phyloP scores from a whole-genome alignment of 2,329 filamentous ascomycete genomes.

The Gremmenia infestans region DNA sequence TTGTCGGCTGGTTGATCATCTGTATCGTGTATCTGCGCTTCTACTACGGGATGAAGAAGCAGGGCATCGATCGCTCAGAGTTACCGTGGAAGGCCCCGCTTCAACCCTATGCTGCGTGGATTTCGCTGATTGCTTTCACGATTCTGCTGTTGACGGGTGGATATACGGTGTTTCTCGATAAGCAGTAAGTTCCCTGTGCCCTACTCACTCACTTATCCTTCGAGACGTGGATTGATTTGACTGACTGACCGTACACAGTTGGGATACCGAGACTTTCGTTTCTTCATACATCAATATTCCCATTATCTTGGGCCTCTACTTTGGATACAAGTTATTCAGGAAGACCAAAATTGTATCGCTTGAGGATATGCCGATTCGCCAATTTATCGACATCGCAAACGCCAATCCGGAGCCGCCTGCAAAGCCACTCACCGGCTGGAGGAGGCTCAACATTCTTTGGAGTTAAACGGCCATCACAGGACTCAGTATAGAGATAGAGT shows the following conservation, averaged over 20 bases:
- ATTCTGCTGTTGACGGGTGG: constrained; percentile 57
- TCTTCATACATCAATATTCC: constrained; percentile 62
- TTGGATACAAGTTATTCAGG: constrained; percentile 50
- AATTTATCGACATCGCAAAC: constrained; percentile 35
- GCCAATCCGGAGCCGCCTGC: constrained; percentile 22
- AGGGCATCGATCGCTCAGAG: constrained; percentile 45
- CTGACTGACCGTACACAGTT: constrained; percentile 34
- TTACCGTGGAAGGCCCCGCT: constrained; percentile 52
- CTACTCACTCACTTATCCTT: neutral
- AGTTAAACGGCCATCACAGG: constrained; percentile 2
- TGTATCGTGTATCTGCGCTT: constrained; percentile 55
- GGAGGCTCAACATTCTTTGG: constrained; percentile 26
- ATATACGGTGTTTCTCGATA: constrained; percentile 57
- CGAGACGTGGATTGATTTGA: neutral
- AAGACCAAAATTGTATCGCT: constrained; percentile 39
- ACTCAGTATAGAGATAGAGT: too few relatives aligned
- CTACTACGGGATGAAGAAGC: constrained; percentile 48
- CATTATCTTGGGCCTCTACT: constrained; percentile 48
- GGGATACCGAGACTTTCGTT: constrained; percentile 52
- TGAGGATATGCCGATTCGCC: constrained; percentile 33
- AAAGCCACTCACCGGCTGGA: constrained; percentile 15
- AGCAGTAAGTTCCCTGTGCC: constrained; percentile 31
- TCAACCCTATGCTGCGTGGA: constrained; percentile 54
- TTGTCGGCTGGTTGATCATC: constrained; percentile 60
- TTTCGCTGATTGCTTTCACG: constrained; percentile 45